phyloP scores from a whole-genome alignment of 768 basidiomycete genomes.

The Phylloporus sp. region DNA sequence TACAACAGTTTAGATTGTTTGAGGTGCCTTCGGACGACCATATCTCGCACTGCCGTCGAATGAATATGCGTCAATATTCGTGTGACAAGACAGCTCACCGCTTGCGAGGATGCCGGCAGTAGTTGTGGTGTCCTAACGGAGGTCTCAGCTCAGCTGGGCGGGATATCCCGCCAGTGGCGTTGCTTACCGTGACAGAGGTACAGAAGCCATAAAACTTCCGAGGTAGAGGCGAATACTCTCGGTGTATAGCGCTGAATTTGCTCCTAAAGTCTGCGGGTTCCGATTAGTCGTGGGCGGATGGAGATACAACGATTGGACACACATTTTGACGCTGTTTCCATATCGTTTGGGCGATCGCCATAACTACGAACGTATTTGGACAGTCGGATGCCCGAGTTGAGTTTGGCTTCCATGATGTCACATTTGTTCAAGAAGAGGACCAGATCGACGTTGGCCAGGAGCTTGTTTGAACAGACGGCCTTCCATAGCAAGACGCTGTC shows the following conservation, averaged over 20 bases:
- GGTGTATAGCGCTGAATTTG: slow-evolving; percentile 71
- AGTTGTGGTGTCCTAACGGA: slow-evolving; percentile 56
- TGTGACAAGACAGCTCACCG: slow-evolving; percentile 38
- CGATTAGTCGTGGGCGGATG: not conserved
- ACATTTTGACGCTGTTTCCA: slow-evolving; percentile 67
- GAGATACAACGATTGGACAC: slow-evolving; percentile 19
- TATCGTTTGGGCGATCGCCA: slow-evolving; percentile 61
- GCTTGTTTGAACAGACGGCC: slow-evolving; percentile 62
- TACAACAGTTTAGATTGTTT: slow-evolving; percentile 67
- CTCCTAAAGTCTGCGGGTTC: slow-evolving; percentile 53
- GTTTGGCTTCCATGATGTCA: slow-evolving; percentile 65
- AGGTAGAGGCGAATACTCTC: slow-evolving; percentile 69
- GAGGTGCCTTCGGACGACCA: slow-evolving; percentile 76
- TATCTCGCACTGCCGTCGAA: slow-evolving; percentile 56
- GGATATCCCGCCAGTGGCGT: not conserved
- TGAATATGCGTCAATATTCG: slow-evolving; percentile 1
- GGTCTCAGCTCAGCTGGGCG: not conserved
- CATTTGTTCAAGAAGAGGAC: slow-evolving; percentile 83
- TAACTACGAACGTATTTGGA: slow-evolving; percentile 69
- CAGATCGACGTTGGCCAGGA: slow-evolving; percentile 65
- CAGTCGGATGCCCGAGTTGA: slow-evolving; percentile 58
- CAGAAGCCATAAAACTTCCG: slow-evolving; percentile 76
- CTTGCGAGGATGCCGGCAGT: slow-evolving; percentile 75
- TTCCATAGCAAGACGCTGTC: slow-evolving; percentile 77
- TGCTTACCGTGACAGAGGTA: slow-evolving; percentile 64